Evolutionary conservation across 495 filamentous ascomycete genomes (phyloP), one percentile per base, ranked within the genome.

Genomic region (Melanomma pulvis-pyrius): DNA sequence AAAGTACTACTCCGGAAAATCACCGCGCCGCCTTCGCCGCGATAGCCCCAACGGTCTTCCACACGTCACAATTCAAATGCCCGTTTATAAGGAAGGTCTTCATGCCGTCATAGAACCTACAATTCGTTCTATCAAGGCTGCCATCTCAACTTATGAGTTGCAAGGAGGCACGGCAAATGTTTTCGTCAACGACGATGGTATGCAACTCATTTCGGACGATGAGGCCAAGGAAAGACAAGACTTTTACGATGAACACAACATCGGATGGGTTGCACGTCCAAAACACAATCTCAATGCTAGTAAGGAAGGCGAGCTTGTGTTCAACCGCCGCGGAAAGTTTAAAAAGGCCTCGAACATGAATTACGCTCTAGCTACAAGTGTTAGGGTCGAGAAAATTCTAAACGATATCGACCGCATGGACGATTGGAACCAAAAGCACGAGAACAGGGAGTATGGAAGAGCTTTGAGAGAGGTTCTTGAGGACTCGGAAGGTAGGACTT

Each of bases 301-400:
- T 11, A 24, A 53, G 54, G 75, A 59, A 62, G 68, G 76, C 21
- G 70, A 74, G 39, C 60, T 67, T 22, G 52, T 52, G 6, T 89
- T 88, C 72, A 66, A 84, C 26, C 82, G 87, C 12, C 77, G 82
- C 7, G 87, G 87, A 49, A 89, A 89, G 73, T 90, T 90, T 79
- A 90, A 90, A 79, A 90, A 89, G 59, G 87, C 87, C 25, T 88
- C 86, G 28, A 90, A 90, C 75, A 90, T 90, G 87, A 90, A 90
- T 73, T 90, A 86, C 54, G 84, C 82, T 11, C 71, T 89, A 71
- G 79, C 79, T 74, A 71, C 85, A 32, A 86, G 82, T 71, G 82
- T 82, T 54, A 77, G 81, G 15, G 82, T 89, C 32, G 87, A 89
- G 70, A 83, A 85, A 1, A 86, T 83, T 63, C 78, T 90, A 9